Evolutionary conservation across 2,329 filamentous ascomycete species (phyloP).

Genomic region (Diaporthe caulivora): DNA sequence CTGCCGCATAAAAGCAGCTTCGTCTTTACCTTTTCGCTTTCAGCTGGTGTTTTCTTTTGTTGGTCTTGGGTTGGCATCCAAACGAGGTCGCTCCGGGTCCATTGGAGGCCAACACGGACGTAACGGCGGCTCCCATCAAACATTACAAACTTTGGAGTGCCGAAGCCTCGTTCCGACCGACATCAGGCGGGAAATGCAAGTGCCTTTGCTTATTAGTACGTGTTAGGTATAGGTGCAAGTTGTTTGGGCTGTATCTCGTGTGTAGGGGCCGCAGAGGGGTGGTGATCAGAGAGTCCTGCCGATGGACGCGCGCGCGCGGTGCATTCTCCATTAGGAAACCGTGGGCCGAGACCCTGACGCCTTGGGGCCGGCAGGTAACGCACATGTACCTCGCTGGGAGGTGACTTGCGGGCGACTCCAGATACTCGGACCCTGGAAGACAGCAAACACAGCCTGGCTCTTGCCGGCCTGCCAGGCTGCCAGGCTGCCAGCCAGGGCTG

Average conservation of each 20-base stretch:
- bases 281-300: constrained; percentile 21
- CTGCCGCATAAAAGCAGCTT: background rate
- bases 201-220: background rate
- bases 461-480: background rate
- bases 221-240: background rate
- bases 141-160: constrained; percentile 14
- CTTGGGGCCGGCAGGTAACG: constrained; percentile 14
- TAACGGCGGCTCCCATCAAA: constrained; percentile 30
- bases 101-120: constrained; percentile 2
- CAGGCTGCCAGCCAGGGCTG: background rate
- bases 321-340: constrained; percentile 25
- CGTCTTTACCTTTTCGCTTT: background rate
- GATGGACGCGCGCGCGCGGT: constrained; percentile 27
- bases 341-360: constrained; percentile 5
- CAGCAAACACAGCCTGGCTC: background rate
- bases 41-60: background rate
- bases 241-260: background rate
- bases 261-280: background rate
- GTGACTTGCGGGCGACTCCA: constrained; percentile 20
- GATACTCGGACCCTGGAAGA: constrained; percentile 6
- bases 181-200: constrained; percentile 18
- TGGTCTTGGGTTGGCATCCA: background rate
- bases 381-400: constrained; percentile 2
- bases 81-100: background rate
- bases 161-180: constrained; percentile 15